Conservation (phyloP, 768 basidiomycete genomes). For the Kwoniella sp. region DNA sequence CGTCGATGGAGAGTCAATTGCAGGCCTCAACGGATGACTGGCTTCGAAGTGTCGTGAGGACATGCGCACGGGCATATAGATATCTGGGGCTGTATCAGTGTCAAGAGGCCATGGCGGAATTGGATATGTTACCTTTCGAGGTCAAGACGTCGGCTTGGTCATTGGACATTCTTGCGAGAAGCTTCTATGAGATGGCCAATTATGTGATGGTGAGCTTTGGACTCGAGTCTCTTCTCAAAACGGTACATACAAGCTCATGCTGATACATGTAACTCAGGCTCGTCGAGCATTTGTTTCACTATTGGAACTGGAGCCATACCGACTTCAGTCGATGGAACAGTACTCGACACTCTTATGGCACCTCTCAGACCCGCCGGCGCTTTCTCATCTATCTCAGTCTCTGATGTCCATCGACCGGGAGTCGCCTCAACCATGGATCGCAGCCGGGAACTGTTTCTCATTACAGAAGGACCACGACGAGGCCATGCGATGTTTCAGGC, state of each 20-base stretch:
- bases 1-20: conserved; percentile 28
- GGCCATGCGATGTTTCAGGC: conserved; percentile 89
- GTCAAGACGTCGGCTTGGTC: conserved; percentile 78
- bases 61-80: conserved; percentile 78
- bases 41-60: conserved; percentile 76
- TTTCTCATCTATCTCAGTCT: conserved; percentile 92
- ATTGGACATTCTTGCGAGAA: conserved; percentile 78
- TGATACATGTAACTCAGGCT: conserved; percentile 60
- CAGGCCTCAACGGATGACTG: conserved; percentile 74
- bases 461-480: conserved; percentile 90
- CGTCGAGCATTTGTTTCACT: conserved; percentile 84
- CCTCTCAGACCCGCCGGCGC: conserved; percentile 74
- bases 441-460: conserved; percentile 93
- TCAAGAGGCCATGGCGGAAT: conserved; percentile 70
- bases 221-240: background rate
- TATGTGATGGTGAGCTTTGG: conserved; percentile 75
- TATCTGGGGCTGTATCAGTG: conserved; percentile 77
- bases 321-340: conserved; percentile 89
- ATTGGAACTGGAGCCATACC: conserved; percentile 83
- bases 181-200: conserved; percentile 85
- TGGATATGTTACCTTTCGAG: conserved; percentile 72
- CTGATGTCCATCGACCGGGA: conserved; percentile 80
- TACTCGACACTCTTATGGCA: conserved; percentile 98
- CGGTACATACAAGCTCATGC: background rate
- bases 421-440: conserved; percentile 85